Percentiles rank a stretch among this genome's conserved stretches.
Conservation (phyloP, 2,329 filamentous ascomycete genomes). For the Cercospora janseana region DNA sequence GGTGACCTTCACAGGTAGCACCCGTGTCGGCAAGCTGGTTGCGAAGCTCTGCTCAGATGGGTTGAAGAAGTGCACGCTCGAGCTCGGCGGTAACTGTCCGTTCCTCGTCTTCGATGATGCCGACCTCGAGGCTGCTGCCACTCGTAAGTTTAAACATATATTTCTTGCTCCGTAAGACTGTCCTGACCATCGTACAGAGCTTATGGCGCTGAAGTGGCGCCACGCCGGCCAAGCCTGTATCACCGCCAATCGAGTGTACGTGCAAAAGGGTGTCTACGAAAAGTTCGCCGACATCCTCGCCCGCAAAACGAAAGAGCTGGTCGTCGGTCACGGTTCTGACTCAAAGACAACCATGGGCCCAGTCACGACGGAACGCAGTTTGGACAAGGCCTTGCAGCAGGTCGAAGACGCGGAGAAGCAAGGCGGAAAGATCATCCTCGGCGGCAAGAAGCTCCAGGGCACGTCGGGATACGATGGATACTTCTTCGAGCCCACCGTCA, state of each 20-base stretch:
- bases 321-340: constrained; percentile 61
- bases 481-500: constrained; percentile 68
- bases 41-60: constrained; percentile 59
- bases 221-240: constrained; percentile 66
- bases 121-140: constrained; percentile 56
- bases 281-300: constrained; percentile 57
- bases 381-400: constrained; percentile 59
- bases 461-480: constrained; percentile 54
- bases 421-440: constrained; percentile 63
- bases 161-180: background rate
- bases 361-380: constrained; percentile 55
- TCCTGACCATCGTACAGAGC: constrained; percentile 30
- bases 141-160: constrained; percentile 39
- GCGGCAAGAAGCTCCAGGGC: constrained; percentile 50
- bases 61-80: constrained; percentile 63
- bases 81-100: constrained; percentile 64
- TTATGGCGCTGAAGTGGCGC: constrained; percentile 54
- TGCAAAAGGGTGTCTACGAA: constrained; percentile 62
- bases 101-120: constrained; percentile 65
- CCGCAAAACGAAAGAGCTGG: constrained; percentile 53
- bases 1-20: constrained; percentile 61
- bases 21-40: constrained; percentile 61
- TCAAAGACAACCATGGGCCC: constrained; percentile 60
- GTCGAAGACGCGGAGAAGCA: constrained; percentile 59
- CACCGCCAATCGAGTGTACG: constrained; percentile 64